Base-by-base conservation (phyloP, 148 eudicot species). In the Chenopodium quinoa region DNA sequence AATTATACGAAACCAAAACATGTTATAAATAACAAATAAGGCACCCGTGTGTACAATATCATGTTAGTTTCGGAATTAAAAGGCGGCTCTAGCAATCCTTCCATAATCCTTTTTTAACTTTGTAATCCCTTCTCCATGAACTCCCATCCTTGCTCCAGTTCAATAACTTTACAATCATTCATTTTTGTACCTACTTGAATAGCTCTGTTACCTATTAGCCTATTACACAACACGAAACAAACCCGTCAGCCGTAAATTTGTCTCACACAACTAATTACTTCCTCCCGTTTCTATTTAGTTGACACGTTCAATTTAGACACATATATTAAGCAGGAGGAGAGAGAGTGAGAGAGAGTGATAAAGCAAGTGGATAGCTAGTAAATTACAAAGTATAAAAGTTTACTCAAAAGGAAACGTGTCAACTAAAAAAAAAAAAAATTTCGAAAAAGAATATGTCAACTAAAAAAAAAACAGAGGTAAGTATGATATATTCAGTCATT, bases 111-210 rank as follows among this genome's bases (percentile, higher is more conserved):
- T 88, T 87, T 90, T 93, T 86, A 93, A 82, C 86, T 93, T 93
- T 32, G 90, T 90, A 65, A 94, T 94, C 98, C 98, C 81, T 89
- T 90, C 83, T 90, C 91, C 94, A 94, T 91, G 76, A 89, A 88
- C 60, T 90, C 97, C 97, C 98, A 94, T 89, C 98, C 98, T 74
- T 90, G 90, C 60, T 91, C 97, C 23, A 94, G 85, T 81, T 94
- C 97, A 25, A 91, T 91, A 27, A 91, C 87, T 79, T 88, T 90
- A 4, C 93, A 80, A 71, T 91, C 97, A 75, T 86, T 87, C 94
- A 92, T 90, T 83, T 85, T 63, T 7, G 34, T 69, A 14, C 19
- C 76, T 46, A 58, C 22, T 62, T 31, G 9, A 66, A 64, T 17
- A 69, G 70, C 54, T 62, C 76, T 48, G 47, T 44, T 72, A 72